Base-by-base conservation (phyloP, 257 asterid genomes). In the Mentha longifolia region DNA sequence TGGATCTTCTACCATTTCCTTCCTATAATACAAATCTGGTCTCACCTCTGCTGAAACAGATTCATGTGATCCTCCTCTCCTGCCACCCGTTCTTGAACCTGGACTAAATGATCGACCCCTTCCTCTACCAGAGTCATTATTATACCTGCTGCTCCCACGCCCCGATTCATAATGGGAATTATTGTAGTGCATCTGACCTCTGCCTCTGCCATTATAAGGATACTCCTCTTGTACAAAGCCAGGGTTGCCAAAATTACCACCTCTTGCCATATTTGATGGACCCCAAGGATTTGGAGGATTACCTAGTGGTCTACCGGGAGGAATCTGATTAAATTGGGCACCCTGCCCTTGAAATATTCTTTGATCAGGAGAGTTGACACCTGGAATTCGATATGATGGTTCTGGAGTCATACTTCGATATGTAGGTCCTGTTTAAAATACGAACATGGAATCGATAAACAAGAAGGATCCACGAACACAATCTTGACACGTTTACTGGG, bases 1-100 rank as follows among this genome's bases (percentile, higher is more conserved):
- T 0, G 98, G 97, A 75, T 90, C 96, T 82, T 88, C 96, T 10
- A 88, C 64, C 98, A 93, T 90, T 49, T 86, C 91, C 81, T 81
- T 81, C 25, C 67, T 67, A 77, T 82, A 90, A 80, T 85, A 93
- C 68, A 61, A 43, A 71, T 81, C 73, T 0, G 85, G 86, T 35
- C 84, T 75, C 28, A 35, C 42, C 77, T 86, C 88, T 14, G 85
- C 85, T 31, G 88, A 75, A n/a, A 67, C 67, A 4, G 55, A 4
- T 19, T 56, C 75, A 49, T 17, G 84, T 2, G 78, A 76, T 66
- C 84, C 83, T 76, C 82, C 80, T 73, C 83, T 67, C 68, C 83
- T 39, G 30, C 81, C 77, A 64, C 87, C 70, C 13, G 41, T 66
- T 22, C 73, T 77, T 13, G 80, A 67, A 68, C 82, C 79, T 9